A percentile compares a stretch with the other conserved stretches of the same genome.
Evolutionary conservation across 306 rosid genomes (phyloP).

Genomic region (Pyrus betulifolia): DNA sequence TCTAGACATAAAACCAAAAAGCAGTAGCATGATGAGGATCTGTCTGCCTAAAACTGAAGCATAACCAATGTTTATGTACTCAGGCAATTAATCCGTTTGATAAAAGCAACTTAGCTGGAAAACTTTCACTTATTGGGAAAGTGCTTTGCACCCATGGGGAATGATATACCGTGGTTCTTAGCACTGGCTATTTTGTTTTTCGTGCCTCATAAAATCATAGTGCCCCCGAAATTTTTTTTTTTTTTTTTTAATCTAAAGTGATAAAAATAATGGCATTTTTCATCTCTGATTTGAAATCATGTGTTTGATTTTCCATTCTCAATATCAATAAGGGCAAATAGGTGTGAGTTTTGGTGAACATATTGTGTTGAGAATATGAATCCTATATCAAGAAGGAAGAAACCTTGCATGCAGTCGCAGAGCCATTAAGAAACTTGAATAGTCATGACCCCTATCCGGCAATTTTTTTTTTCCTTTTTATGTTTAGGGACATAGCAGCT

Average conservation of each 20-base stretch:
- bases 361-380: too few relatives aligned
- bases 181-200: neutral
- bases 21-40: neutral
- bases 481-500: too few relatives aligned
- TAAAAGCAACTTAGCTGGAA: conserved; percentile 33
- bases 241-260: too few relatives aligned
- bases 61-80: neutral
- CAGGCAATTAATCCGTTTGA: conserved; percentile 11
- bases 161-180: neutral
- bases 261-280: too few relatives aligned
- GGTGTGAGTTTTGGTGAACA: too few relatives aligned
- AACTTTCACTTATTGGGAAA: neutral
- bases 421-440: neutral
- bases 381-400: too few relatives aligned
- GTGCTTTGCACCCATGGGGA: neutral
- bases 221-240: neutral
- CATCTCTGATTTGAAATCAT: too few relatives aligned
- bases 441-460: too few relatives aligned
- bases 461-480: too few relatives aligned
- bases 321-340: too few relatives aligned
- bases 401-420: too few relatives aligned
- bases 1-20: neutral
- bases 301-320: too few relatives aligned
- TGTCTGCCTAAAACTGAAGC: neutral
- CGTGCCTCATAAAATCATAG: neutral